Conservation (phyloP, 2,329 filamentous ascomycete species). For the Colletotrichum nymphaeae region DNA sequence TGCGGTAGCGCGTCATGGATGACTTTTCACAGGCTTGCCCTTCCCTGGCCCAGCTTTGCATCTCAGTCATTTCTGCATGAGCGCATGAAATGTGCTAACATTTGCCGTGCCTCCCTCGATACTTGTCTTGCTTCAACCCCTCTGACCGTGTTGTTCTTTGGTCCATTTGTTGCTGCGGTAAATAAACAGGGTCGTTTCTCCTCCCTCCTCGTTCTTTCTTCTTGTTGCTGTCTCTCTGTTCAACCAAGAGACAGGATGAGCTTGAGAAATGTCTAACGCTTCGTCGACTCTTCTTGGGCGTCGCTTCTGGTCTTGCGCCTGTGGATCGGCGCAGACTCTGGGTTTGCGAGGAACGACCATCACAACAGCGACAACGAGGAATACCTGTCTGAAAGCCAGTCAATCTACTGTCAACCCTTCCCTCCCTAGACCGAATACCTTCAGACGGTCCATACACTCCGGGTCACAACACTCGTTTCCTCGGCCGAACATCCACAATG, state of each 20-base stretch:
- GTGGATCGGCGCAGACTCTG: constrained; percentile 36
- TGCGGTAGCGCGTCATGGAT: constrained; percentile 51
- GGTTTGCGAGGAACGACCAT: constrained; percentile 28
- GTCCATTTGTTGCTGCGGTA: constrained; percentile 1
- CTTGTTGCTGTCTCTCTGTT: constrained; percentile 19
- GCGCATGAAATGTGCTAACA: constrained; percentile 35
- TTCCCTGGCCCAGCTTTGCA: constrained; percentile 34
- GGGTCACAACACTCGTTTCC: constrained; percentile 21
- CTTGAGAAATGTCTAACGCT: constrained; percentile 54
- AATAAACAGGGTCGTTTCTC: not conserved
- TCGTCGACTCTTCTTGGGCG: constrained; percentile 46
- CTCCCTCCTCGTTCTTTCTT: not conserved
- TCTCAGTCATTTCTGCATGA: constrained; percentile 32
- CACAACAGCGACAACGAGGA: constrained; percentile 4
- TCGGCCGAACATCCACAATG: constrained; percentile 44
- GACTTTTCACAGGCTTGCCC: constrained; percentile 45
- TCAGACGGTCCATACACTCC: constrained; percentile 27
- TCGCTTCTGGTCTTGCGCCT: constrained; percentile 45
- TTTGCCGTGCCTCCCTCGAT: constrained; percentile 16
- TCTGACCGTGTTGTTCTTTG: not conserved
- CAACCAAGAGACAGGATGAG: constrained; percentile 45
- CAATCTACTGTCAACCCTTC: constrained; percentile 6
- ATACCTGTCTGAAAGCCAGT: constrained; percentile 5
- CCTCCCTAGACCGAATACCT: not conserved
- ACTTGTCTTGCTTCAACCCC: not conserved